Conservation (phyloP, 2,329 filamentous ascomycete genomes). For the Furcasterigmium sp. region DNA sequence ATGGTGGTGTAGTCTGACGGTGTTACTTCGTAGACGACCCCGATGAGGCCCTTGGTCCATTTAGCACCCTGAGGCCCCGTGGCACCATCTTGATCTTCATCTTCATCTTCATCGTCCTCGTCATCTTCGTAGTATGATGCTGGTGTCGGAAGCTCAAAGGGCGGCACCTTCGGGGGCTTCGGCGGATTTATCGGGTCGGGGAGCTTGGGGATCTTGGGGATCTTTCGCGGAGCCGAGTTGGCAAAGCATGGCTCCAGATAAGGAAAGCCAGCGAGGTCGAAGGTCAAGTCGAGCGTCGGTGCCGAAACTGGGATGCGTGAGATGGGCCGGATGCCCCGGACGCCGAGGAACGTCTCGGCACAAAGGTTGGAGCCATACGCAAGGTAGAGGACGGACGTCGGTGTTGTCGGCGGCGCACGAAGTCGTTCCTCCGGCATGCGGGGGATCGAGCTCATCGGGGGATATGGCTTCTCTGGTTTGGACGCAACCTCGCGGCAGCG, state of each 20-base stretch:
- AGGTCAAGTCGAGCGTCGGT: constrained; percentile 71
- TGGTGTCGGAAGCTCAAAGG: constrained; percentile 4
- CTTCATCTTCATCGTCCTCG: background rate
- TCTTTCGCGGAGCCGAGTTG: constrained; percentile 62
- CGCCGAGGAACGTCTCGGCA: constrained; percentile 72
- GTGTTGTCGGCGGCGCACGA: constrained; percentile 14
- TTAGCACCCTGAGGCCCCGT: constrained; percentile 13
- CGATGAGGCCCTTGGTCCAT: constrained; percentile 81
- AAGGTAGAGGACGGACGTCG: constrained; percentile 64
- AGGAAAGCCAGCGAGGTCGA: constrained; percentile 80
- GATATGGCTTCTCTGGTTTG: constrained; percentile 14
- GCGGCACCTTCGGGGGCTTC: constrained; percentile 19
- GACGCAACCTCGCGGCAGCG: background rate
- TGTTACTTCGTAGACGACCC: constrained; percentile 94
- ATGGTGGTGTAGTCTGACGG: constrained; percentile 76
- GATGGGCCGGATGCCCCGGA: constrained; percentile 73
- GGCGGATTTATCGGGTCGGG: constrained; percentile 24
- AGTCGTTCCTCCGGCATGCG: constrained; percentile 31
- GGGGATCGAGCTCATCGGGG: constrained; percentile 24
- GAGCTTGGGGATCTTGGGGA: constrained; percentile 38
- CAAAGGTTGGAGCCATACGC: constrained; percentile 91
- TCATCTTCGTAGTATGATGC: background rate
- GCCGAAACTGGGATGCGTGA: constrained; percentile 78
- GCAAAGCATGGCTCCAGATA: constrained; percentile 92
- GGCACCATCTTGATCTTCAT: no score